phyloP scores from a whole-genome alignment of 768 basidiomycete species.

The Amylocystis lapponica region DNA sequence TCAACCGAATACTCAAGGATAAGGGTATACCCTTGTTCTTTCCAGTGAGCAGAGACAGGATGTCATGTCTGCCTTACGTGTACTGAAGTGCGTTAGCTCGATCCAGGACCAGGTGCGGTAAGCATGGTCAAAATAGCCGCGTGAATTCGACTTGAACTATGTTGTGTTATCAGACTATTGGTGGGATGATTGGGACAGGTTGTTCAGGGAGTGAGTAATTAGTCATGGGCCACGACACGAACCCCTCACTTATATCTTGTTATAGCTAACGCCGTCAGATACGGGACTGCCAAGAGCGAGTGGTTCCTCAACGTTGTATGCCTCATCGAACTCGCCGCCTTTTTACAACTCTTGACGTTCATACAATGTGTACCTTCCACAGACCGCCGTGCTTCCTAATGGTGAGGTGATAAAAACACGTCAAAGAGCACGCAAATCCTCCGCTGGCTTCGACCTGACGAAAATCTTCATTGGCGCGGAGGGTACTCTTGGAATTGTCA shows the following conservation, averaged over 20 bases:
- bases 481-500: conserved; percentile 81
- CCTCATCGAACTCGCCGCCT: neutral
- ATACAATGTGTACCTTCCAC: neutral
- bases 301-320: conserved; percentile 84
- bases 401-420: conserved; percentile 92
- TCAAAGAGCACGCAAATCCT: conserved; percentile 70
- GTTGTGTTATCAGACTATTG: conserved; percentile 76
- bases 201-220: conserved; percentile 68
- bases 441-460: conserved; percentile 81
- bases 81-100: conserved; percentile 53
- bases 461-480: conserved; percentile 85
- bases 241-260: neutral
- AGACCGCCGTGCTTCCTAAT: conserved; percentile 87
- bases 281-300: conserved; percentile 85
- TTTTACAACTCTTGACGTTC: too few relatives aligned
- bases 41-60: conserved; percentile 3
- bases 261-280: conserved; percentile 72
- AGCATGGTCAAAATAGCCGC: too few relatives aligned
- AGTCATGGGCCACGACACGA: neutral
- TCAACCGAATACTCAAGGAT: conserved; percentile 63
- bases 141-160: too few relatives aligned
- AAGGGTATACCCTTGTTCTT: conserved; percentile 67
- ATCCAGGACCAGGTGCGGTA: conserved; percentile 65
- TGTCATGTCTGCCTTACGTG: too few relatives aligned
- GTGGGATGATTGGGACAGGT: conserved; percentile 83